Evolutionary conservation across 805 yeast genomes (phyloP).

Genomic region (Yarrowia sp.): DNA sequence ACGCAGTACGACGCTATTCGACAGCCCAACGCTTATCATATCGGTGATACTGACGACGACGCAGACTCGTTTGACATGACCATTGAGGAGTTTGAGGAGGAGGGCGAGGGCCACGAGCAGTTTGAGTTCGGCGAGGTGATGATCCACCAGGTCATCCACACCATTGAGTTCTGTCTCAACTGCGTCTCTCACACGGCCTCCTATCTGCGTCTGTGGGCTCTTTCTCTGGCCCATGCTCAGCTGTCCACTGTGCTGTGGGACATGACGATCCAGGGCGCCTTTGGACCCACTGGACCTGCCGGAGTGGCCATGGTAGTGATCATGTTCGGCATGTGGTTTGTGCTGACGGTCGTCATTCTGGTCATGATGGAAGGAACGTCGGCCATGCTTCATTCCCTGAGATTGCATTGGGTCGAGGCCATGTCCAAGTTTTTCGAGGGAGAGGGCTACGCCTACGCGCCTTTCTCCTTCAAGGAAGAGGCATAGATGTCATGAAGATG

Average conservation of each 20-base stretch:
- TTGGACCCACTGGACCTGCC: conserved; percentile 58
- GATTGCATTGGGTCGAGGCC: conserved; percentile 99
- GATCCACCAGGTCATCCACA: conserved; percentile 96
- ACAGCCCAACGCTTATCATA: conserved; percentile 39
- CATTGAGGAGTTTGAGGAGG: conserved; percentile 39
- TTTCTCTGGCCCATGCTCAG: conserved; percentile 95
- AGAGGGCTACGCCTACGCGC: conserved; percentile 86
- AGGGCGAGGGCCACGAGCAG: conserved; percentile 46
- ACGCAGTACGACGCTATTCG: conserved; percentile 50
- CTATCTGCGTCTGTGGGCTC: conserved; percentile 92
- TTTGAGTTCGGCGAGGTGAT: conserved; percentile 87
- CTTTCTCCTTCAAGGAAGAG: conserved; percentile 54
- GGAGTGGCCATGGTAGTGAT: conserved; percentile 73
- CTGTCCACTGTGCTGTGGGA: conserved; percentile 90
- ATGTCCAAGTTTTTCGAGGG: conserved; percentile 98
- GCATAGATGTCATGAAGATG: not conserved
- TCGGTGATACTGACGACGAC: conserved; percentile 37
- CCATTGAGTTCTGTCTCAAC: conserved; percentile 94
- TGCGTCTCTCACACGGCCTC: conserved; percentile 98
- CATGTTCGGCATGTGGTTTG: conserved; percentile 93
- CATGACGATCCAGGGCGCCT: conserved; percentile 87
- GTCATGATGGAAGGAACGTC: conserved; percentile 99
- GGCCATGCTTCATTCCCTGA: conserved; percentile 95
- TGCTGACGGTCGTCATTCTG: conserved; percentile 82
- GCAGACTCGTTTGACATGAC: conserved; percentile 37